Conservation (phyloP, 2,329 filamentous ascomycete genomes). For the Malbranchea cinnamomea region DNA sequence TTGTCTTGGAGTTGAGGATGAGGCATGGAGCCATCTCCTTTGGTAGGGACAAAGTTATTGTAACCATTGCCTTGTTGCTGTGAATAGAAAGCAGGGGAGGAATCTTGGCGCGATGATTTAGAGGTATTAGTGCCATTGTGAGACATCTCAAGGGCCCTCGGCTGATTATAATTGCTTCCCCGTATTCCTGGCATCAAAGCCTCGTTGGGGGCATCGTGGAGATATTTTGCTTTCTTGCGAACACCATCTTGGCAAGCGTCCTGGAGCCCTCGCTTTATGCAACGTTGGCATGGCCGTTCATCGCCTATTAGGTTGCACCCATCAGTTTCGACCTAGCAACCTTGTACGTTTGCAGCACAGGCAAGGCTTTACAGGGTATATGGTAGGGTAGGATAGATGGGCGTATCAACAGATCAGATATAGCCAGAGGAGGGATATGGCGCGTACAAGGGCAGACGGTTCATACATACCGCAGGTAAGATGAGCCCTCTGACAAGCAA, state of each 20-base stretch:
- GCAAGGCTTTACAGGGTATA: too few species aligned
- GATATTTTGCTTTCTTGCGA: constrained; percentile 96
- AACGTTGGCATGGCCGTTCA: constrained; percentile 83
- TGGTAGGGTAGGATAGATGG: background rate
- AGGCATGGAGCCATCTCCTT: constrained; percentile 15
- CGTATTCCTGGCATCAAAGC: constrained; percentile 75
- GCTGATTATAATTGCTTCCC: constrained; percentile 44
- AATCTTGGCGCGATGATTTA: constrained; percentile 20
- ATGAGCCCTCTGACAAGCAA: constrained; percentile 92
- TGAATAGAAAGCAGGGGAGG: constrained; percentile 31
- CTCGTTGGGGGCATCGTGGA: constrained; percentile 86
- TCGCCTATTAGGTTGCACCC: constrained; percentile 56
- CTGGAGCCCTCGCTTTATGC: constrained; percentile 82
- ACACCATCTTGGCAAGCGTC: constrained; percentile 92
- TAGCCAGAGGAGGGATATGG: constrained; percentile 3
- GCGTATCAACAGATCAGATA: constrained; percentile 1
- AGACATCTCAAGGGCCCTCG: constrained; percentile 20
- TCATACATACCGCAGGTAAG: constrained; percentile 96
- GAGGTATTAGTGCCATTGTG: constrained; percentile 14
- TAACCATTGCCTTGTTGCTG: constrained; percentile 19
- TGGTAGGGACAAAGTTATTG: constrained; percentile 25
- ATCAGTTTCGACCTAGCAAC: too few species aligned
- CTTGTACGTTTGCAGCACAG: too few species aligned
- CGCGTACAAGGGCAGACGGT: constrained; percentile 9
- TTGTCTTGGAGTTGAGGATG: constrained; percentile 24